These are phyloP conservation scores for Magnaporthiopsis incrustans DNA, from an alignment of 2,329 filamentous ascomycete genomes.

Conservation along the genomic window DNA sequence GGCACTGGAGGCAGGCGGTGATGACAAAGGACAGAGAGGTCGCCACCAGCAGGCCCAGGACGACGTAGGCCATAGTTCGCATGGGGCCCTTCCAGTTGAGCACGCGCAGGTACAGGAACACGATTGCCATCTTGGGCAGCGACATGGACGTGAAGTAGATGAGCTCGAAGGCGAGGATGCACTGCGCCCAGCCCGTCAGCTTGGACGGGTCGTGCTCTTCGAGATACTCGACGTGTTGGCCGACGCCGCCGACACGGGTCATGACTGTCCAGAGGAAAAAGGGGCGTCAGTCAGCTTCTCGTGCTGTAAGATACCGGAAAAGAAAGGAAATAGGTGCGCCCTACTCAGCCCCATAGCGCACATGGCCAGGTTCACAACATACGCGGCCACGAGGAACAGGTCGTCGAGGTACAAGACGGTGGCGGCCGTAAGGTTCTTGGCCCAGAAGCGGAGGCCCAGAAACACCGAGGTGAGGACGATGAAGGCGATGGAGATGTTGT, in stretches of 20 bases:
- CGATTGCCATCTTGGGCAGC: constrained; percentile 21
- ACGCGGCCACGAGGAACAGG: constrained; percentile 13
- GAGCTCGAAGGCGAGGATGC: constrained; percentile 20
- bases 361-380: constrained; percentile 16
- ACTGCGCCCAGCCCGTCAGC: constrained; percentile 17
- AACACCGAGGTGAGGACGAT: constrained; percentile 12
- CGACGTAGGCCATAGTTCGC: constrained; percentile 12
- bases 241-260: constrained; percentile 18
- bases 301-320: not conserved
- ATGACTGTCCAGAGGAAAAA: constrained; percentile 12
- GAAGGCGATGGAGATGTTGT: constrained; percentile 17
- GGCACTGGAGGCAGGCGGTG: constrained; percentile 17
- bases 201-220: constrained; percentile 12
- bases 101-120: constrained; percentile 22
- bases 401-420: constrained; percentile 14
- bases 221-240: constrained; percentile 15
- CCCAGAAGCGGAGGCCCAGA: constrained; percentile 13
- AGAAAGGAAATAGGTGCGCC: not conserved
- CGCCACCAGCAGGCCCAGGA: constrained; percentile 15
- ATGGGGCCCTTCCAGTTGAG: constrained; percentile 19
- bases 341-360: constrained; percentile 15
- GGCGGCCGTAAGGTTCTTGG: constrained; percentile 13
- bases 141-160: constrained; percentile 21
- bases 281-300: not conserved
- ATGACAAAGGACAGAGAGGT: constrained; percentile 18